Evolutionary conservation across 306 rosid species (phyloP).

Genomic region (Fagus crenata): DNA sequence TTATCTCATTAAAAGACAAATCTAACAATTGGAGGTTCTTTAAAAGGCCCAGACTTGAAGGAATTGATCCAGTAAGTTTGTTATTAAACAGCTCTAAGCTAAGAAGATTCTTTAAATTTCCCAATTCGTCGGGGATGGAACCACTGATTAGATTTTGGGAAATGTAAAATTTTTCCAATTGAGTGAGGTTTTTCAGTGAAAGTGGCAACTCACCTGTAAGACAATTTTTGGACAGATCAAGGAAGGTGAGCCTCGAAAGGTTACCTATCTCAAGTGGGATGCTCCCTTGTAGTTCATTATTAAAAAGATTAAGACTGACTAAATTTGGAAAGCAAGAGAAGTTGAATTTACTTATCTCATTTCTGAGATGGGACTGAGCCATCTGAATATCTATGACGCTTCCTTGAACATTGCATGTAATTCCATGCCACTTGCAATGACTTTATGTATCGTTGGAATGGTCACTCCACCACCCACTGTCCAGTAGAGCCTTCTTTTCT

Average conservation of each 20-base stretch:
- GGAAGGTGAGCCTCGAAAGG: slow-evolving; percentile 10
- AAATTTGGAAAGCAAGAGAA: slow-evolving; percentile 4
- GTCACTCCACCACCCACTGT: slow-evolving; percentile 4
- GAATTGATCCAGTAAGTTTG: background rate
- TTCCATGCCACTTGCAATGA: slow-evolving; percentile 2
- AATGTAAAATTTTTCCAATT: background rate
- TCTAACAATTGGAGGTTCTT: background rate
- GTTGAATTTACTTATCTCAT: background rate
- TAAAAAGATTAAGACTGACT: background rate
- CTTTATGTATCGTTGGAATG: background rate
- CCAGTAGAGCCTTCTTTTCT: background rate
- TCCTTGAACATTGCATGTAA: slow-evolving; percentile 5
- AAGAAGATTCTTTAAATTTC: background rate
- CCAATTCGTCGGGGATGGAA: background rate
- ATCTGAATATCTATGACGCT: background rate
- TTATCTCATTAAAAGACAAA: background rate
- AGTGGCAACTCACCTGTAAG: background rate
- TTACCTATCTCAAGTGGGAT: slow-evolving; percentile 8
- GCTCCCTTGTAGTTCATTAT: background rate
- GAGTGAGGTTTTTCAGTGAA: background rate
- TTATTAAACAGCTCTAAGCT: background rate
- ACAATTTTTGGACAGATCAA: background rate
- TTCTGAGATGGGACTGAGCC: background rate
- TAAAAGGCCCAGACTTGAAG: background rate
- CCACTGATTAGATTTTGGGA: background rate